Percentiles rank a stretch among this genome's conserved stretches.
phyloP scores from a whole-genome alignment of 108 stramenopile genomes.

The Pseudonitzschia multistriata region DNA sequence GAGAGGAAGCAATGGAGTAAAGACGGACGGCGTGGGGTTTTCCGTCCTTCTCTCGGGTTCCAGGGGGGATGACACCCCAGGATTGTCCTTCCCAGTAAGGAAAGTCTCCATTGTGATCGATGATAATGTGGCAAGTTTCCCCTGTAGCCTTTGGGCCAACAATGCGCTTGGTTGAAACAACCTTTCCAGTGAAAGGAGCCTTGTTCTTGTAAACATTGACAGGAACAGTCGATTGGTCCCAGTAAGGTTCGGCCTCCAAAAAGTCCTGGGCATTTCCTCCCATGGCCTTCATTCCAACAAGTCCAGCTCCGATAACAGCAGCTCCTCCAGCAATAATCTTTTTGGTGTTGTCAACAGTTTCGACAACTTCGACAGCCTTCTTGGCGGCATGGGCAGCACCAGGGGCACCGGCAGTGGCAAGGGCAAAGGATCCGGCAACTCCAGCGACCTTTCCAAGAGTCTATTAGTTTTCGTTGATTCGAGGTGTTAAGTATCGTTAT shows the following conservation, averaged over 20 bases:
- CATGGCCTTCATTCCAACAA: slow-evolving; percentile 46
- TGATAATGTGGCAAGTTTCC: slow-evolving; percentile 98
- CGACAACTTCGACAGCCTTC: slow-evolving; percentile 60
- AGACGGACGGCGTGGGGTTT: slow-evolving; percentile 96
- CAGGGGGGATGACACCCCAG: slow-evolving; percentile 95
- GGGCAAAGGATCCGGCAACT: slow-evolving; percentile 57
- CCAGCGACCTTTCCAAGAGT: slow-evolving; percentile 65
- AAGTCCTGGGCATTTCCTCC: slow-evolving; percentile 84
- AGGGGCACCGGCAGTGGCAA: slow-evolving; percentile 67
- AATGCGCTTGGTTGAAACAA: slow-evolving; percentile 95
- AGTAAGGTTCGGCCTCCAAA: slow-evolving; percentile 94
- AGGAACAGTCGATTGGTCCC: slow-evolving; percentile 85
- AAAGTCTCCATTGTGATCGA: slow-evolving; percentile 96
- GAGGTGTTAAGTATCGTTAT: too few species aligned
- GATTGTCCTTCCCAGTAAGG: slow-evolving; percentile 99
- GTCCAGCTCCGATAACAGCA: slow-evolving; percentile 62
- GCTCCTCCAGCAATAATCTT: slow-evolving; percentile 63
- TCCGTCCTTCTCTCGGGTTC: slow-evolving; percentile 89
- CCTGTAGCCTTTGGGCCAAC: slow-evolving; percentile 97
- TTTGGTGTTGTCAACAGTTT: slow-evolving; percentile 63
- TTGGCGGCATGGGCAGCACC: slow-evolving; percentile 63
- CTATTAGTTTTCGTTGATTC: too few species aligned
- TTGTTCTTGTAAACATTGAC: slow-evolving; percentile 96
- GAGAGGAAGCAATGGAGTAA: slow-evolving; percentile 96
- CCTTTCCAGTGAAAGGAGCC: slow-evolving; percentile 93